These are phyloP conservation scores for Isatis lusitanica DNA, from an alignment of 441 rosid species.

Conservation along the genomic window DNA sequence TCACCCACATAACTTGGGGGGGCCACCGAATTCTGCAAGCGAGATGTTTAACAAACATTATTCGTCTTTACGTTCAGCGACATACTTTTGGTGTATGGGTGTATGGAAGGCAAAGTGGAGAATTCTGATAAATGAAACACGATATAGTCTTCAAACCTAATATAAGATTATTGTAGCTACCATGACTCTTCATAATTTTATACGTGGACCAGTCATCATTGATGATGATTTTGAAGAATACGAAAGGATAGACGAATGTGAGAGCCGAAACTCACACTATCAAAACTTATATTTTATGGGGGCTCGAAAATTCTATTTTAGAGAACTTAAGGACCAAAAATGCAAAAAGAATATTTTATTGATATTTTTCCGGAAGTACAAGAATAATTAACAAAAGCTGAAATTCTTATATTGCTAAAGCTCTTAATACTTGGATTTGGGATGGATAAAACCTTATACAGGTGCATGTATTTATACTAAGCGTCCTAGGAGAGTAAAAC, in stretches of 20 bases:
- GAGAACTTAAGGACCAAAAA: too few relatives aligned
- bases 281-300: too few relatives aligned
- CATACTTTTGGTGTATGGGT: slow-evolving; percentile 4
- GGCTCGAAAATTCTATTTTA: too few relatives aligned
- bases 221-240: slow-evolving; percentile 7
- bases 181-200: slow-evolving; percentile 7
- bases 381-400: too few relatives aligned
- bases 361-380: too few relatives aligned
- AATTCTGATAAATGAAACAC: background rate
- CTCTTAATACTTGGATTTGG: too few relatives aligned
- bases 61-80: background rate
- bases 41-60: background rate
- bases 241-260: background rate
- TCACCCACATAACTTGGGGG: background rate
- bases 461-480: too few relatives aligned
- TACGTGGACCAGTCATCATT: background rate
- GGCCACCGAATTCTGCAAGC: background rate
- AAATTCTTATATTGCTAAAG: too few relatives aligned
- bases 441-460: too few relatives aligned
- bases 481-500: too few relatives aligned
- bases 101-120: slow-evolving; percentile 6
- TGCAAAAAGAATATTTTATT: too few relatives aligned
- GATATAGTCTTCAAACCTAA: background rate
- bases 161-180: slow-evolving; percentile 13
- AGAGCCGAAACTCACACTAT: too few relatives aligned